Evolutionary conservation across 306 rosid genomes (phyloP).

Genomic region (Comarum palustre): DNA sequence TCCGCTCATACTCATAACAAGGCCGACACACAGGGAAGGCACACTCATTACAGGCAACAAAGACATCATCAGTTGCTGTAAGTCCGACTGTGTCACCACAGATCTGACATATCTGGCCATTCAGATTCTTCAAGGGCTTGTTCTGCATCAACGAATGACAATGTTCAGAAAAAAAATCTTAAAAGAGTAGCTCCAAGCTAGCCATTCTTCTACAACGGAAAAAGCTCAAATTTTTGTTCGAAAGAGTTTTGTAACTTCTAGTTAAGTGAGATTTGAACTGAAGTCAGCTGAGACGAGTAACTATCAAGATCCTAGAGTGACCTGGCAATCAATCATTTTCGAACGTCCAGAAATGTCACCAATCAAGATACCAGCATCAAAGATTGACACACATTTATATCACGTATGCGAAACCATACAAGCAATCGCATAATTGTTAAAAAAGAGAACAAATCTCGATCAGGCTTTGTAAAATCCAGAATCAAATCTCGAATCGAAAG

Average conservation of each 20-base stretch:
- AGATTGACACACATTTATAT: neutral
- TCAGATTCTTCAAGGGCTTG: conserved; percentile 74
- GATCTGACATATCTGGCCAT: conserved; percentile 84
- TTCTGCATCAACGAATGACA: conserved; percentile 44
- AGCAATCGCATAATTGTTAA: neutral
- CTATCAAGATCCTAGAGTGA: neutral
- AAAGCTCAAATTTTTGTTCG: neutral
- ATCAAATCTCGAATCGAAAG: neutral
- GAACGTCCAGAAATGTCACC: neutral
- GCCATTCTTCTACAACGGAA: too few relatives aligned
- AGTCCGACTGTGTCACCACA: conserved; percentile 83
- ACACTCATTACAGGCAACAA: conserved; percentile 97
- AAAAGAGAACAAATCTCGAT: neutral
- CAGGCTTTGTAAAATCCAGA: conserved; percentile 10
- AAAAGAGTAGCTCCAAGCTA: neutral
- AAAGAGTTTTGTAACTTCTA: neutral
- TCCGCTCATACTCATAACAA: conserved; percentile 90
- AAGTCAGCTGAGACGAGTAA: neutral
- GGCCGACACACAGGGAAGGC: conserved; percentile 94
- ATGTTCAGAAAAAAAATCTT: neutral
- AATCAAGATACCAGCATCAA: conserved; percentile 4
- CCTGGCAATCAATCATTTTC: neutral
- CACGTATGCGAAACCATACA: neutral
- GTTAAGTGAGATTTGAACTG: neutral
- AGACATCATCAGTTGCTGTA: conserved; percentile 70